Evolutionary conservation across 352 stramenopile species (phyloP), one percentile per base, ranked within the genome.

Genomic region (Phytophthora sp.): DNA sequence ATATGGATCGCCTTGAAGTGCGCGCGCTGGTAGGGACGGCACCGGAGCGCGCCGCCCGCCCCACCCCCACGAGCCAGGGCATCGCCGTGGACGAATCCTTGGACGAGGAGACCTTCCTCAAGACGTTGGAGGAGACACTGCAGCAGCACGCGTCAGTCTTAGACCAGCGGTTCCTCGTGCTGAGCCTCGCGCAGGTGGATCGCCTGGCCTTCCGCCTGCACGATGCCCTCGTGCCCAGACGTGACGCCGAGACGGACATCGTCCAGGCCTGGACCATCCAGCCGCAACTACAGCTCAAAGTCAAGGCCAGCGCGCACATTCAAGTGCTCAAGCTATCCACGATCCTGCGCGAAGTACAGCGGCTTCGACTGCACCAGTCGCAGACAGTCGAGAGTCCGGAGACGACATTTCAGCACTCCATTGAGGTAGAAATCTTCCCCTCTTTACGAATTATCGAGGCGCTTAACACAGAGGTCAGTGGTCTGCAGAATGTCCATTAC

Each of bases 281-380:
- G 64, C 82, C 80, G 24, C 82, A 89, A 60, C 41, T 76, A 16
- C 71, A 76, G 33, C 61, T 79, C 23, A 86, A 84, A 54, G 73
- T 86, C 59, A 93, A 93, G 66, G 75, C 88, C 57, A 87, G 76
- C 59, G 84, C 80, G 35, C 86, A 96, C 61, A 77, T 96, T 35
- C 83, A 91, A 59, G 84, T 96, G 62, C 84, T 96, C 62, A 96
- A 96, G 52, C 77, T 96, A 42, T 94, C 86, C 13, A 96, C 88
- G 13, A 91, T 93, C 7, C 69, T 96, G 31, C 76, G 83, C 5
- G 84, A 96, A 59, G 85, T 93, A 27, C 74, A 74, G 26, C 62
- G 76, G 7, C 71, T 96, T 33, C 80, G 86, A 15, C 66, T 96
- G 53, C 69, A 93, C 45, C 75, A 92, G 59, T 70, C 74, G 13